Conservation (phyloP, 2,329 filamentous ascomycete species). For the Phaeophleospora eucalypticola region DNA sequence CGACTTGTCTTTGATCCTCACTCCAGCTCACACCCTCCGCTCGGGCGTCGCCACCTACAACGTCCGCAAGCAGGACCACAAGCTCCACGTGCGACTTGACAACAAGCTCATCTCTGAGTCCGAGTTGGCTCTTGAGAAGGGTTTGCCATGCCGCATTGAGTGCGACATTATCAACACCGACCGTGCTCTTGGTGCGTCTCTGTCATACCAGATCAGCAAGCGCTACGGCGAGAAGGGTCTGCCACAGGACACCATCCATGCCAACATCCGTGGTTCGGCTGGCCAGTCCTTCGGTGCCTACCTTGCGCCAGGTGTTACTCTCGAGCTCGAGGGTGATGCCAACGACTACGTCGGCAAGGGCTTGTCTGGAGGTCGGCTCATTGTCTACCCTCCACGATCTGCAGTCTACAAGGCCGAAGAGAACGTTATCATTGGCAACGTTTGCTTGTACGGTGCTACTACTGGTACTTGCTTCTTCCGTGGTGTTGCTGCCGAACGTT, state of each 20-base stretch:
- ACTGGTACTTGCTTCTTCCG: slow-evolving; percentile 93
- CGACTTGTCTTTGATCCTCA: slow-evolving; percentile 86
- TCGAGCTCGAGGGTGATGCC: slow-evolving; percentile 91
- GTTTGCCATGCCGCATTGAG: slow-evolving; percentile 86
- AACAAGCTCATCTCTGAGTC: slow-evolving; percentile 97
- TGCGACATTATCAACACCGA: slow-evolving; percentile 97
- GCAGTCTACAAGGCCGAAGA: slow-evolving; percentile 95
- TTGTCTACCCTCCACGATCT: slow-evolving; percentile 85
- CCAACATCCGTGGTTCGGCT: slow-evolving; percentile 93
- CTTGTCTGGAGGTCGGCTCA: slow-evolving; percentile 84
- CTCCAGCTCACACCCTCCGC: slow-evolving; percentile 90
- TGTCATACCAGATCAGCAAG: slow-evolving; percentile 95
- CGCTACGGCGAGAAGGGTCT: slow-evolving; percentile 84
- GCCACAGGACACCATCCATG: slow-evolving; percentile 88
- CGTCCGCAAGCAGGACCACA: slow-evolving; percentile 94
- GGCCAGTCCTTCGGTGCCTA: slow-evolving; percentile 96
- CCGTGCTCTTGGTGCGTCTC: slow-evolving; percentile 83
- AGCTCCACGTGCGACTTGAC: slow-evolving; percentile 85
- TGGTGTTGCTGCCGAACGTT: slow-evolving; percentile 91
- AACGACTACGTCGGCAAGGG: slow-evolving; percentile 98
- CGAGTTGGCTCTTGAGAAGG: slow-evolving; percentile 90
- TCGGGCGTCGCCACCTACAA: slow-evolving; percentile 96
- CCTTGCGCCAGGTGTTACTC: slow-evolving; percentile 85
- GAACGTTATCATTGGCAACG: slow-evolving; percentile 89
- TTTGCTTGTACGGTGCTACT: slow-evolving; percentile 92